These are phyloP conservation scores for Rhodotorula sp. DNA, from an alignment of 1,284 basidiomycete species.

Conservation along the genomic window DNA sequence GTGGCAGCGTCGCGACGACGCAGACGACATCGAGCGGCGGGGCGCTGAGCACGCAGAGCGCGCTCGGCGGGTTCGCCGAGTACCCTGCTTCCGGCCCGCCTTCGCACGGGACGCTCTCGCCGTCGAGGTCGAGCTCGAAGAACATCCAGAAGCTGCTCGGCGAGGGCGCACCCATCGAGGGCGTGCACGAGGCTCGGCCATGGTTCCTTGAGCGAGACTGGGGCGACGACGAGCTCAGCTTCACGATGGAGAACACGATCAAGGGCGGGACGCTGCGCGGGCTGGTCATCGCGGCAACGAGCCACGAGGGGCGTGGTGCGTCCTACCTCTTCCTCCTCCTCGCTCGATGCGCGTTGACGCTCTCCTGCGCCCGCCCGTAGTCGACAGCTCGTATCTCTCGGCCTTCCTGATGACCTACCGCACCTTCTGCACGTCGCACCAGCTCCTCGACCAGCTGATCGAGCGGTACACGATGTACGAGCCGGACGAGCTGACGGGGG, in stretches of 20 bases:
- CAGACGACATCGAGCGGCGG: slow-evolving; percentile 12
- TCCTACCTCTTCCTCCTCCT: not conserved
- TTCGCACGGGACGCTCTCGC: slow-evolving; percentile 6
- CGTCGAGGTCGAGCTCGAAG: slow-evolving; percentile 46
- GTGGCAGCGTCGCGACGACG: slow-evolving; percentile 32
- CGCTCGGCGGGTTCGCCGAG: slow-evolving; percentile 10
- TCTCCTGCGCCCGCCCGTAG: slow-evolving; percentile 16
- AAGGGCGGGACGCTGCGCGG: slow-evolving; percentile 84
- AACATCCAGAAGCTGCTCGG: slow-evolving; percentile 78
- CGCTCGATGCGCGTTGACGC: slow-evolving; percentile 1
- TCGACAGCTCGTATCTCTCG: slow-evolving; percentile 78
- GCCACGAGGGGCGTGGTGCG: slow-evolving; percentile 64
- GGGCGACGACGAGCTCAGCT: slow-evolving; percentile 77
- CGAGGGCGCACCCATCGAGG: slow-evolving; percentile 38
- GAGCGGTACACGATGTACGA: slow-evolving; percentile 78
- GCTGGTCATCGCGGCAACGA: slow-evolving; percentile 83
- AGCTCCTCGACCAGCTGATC: slow-evolving; percentile 82
- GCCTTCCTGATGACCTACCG: slow-evolving; percentile 97
- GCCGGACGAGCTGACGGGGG: slow-evolving; percentile 66
- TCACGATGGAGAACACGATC: slow-evolving; percentile 73
- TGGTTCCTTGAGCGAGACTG: slow-evolving; percentile 70
- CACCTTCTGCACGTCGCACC: slow-evolving; percentile 84
- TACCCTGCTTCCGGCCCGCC: not conserved
- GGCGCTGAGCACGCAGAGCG: not conserved
- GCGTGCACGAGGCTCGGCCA: slow-evolving; percentile 15